phyloP scores from a whole-genome alignment of 768 basidiomycete genomes.

The Lactarius tabidus region DNA sequence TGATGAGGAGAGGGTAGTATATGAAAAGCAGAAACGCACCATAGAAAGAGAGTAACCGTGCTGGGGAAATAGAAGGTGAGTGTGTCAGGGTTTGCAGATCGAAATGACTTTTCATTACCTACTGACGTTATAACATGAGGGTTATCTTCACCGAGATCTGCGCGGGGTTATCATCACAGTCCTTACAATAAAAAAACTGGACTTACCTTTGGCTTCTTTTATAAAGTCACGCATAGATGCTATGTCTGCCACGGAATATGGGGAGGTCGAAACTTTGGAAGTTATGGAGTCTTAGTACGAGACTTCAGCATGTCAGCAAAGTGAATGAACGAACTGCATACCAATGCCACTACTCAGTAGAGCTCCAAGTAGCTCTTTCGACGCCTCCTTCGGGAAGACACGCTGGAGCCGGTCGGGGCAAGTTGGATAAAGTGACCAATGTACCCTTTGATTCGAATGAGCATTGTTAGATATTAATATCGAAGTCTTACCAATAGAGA shows the following conservation, averaged over 20 bases:
- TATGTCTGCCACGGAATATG: constrained; percentile 9
- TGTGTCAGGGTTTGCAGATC: background rate
- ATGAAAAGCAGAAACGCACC: background rate
- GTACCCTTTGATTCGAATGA: background rate
- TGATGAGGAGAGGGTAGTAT: background rate
- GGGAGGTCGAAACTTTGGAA: constrained; percentile 11
- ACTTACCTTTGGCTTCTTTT: background rate
- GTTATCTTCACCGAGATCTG: background rate
- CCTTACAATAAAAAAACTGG: background rate
- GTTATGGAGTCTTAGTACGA: constrained; percentile 10
- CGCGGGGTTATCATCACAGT: background rate
- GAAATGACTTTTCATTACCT: background rate
- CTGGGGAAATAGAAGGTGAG: background rate
- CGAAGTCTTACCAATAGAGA: constrained; percentile 11
- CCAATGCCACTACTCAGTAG: constrained; percentile 15
- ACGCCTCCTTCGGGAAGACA: background rate
- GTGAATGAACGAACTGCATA: background rate
- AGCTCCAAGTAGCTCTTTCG: background rate
- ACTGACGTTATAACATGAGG: background rate
- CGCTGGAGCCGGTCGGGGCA: constrained; percentile 1
- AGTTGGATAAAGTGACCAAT: constrained; percentile 20
- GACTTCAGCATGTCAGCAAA: background rate
- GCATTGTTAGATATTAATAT: background rate
- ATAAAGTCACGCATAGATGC: constrained; percentile 10
- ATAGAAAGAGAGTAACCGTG: background rate